These are phyloP conservation scores for Triticum timopheevii DNA, from an alignment of 176 grass and related monocot species.

Conservation along the genomic window DNA sequence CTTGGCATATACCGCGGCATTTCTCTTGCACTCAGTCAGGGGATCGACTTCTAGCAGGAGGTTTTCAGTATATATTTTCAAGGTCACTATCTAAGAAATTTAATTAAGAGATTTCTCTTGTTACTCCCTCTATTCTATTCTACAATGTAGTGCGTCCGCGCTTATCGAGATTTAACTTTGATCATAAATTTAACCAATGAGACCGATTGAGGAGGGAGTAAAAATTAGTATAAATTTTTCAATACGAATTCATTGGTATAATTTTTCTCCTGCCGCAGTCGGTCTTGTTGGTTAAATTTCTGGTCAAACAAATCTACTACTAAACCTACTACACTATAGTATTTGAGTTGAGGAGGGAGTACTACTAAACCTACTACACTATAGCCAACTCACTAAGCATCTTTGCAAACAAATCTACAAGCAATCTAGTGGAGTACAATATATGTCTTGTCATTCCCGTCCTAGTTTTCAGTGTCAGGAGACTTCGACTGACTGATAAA, in stretches of 20 bases:
- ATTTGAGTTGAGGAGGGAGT: too few species aligned
- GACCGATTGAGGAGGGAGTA: too few species aligned
- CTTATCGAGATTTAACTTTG: too few species aligned
- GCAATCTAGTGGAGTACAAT: slow-evolving; percentile 7
- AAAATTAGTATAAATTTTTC: too few species aligned
- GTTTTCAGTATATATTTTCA: not conserved
- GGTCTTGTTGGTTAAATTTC: too few species aligned
- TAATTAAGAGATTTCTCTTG: not conserved
- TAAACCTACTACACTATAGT: too few species aligned
- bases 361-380: not conserved
- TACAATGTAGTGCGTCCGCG: too few species aligned
- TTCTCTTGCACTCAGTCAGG: not conserved
- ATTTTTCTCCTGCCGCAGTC: too few species aligned
- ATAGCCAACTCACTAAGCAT: not conserved
- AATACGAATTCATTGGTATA: too few species aligned
- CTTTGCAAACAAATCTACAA: not conserved
- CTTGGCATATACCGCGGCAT: not conserved
- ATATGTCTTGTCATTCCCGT: slow-evolving; percentile 20
- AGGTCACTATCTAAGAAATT: not conserved
- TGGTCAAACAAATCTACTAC: too few species aligned
- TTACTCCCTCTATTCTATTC: too few species aligned
- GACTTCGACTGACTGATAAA: slow-evolving; percentile 29
- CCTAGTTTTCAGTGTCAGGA: slow-evolving; percentile 28
- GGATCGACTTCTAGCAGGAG: not conserved
- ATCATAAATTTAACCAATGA: too few species aligned